Base-by-base conservation (phyloP, 441 rosid species). In the Manihot esculenta region DNA sequence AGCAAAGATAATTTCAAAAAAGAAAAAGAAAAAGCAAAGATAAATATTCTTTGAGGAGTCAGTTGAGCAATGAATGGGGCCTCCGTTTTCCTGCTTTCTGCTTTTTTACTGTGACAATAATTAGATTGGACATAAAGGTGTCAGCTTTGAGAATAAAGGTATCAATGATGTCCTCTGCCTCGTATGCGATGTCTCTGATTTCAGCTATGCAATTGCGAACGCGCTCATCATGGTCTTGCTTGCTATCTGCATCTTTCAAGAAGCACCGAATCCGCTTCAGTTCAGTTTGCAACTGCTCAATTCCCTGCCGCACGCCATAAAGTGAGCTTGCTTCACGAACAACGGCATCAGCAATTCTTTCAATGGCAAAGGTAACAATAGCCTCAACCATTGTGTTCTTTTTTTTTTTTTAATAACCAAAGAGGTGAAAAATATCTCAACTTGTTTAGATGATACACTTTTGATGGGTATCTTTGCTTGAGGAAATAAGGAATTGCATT, bases 161-260 rank as follows among this genome's bases (percentile, higher is more conserved):
- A 7, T 73, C 64, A 0, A 66, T 61, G 26, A 70, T 41, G 27
- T 66, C 78, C 57, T 74, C 76, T 5, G 56, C 77, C 4, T 77
- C 75, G 23, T 77, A 69, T 6, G 76, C 80, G 10, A 57, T 14
- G 3, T 45, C 69, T 57, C 67, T 58, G 51, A 68, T 58, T 42
- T 74, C 71, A 10, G 55, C 23, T 15, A 74, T 48, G 70, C 45
- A 68, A n/a, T 77, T 53, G 42, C 68, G 44, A 23, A 72, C 42
- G 1, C 35, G 48, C 17, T 50, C 65, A 26, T 60, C 67, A 14
- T 64, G 51, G 2, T 64, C 56, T 50, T 73, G 70, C 53, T 27
- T 64, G 1, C 47, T 12, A 0, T 77, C 74, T 10, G 77, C 77
- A 62, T 78, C 70, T 57, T 71, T 45, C 26, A 78, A 42, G 66